Base-by-base conservation (phyloP, 208 protist genomes). In the Wallacemonas sp. region DNA sequence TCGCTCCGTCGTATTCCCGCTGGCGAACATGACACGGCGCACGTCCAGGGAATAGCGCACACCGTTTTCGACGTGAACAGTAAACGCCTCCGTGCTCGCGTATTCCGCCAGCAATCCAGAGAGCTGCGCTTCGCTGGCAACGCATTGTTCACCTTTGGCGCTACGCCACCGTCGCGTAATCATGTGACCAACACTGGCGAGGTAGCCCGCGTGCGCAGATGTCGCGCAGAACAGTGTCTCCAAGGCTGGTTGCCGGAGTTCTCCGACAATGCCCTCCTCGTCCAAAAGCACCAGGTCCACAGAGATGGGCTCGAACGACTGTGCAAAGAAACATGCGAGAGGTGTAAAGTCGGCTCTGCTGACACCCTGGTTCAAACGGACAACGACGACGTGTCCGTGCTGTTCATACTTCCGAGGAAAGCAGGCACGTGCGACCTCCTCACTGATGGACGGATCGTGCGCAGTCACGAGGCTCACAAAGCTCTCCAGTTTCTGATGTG, bases 1-100 rank as follows among this genome's bases (percentile, higher is more conserved):
- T 12, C 93, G 78, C 73, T 97, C 91, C 19, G 85, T 97, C 10
- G 87, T 94, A 77, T 97, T 97, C 32, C 93, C 93, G 68, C 91
- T 97, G 64, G 76, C 83, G 60, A 97, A 96, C 93, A 97, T 97
- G 24, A 97, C 87, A 1, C 79, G 69, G 27, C 63, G 58, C 52
- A 91, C 87, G 59, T 97, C 93, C 52, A 96, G 89, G 57, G 71
- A 78, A 73, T 97, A 97, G n/a, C 50, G 55, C n/a, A 97, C 78
- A 3, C 84, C 78, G 67, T 96, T 97, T 66, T 97, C 93, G 5
- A 96, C 63, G 66, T 97, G 91, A 21, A 81, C 71, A n/a, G 89
- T 92, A 66, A 84, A 93, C 21, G 93, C 95, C 10, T 70, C 39
- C 17, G 82, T 83, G 12, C 59, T 38, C 4, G 65, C 63, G 62